Percentiles rank a stretch among this genome's conserved stretches.
These are phyloP conservation scores for Tardiomyces blankii DNA, from an alignment of 1,139 yeast genomes.

Conservation along the genomic window DNA sequence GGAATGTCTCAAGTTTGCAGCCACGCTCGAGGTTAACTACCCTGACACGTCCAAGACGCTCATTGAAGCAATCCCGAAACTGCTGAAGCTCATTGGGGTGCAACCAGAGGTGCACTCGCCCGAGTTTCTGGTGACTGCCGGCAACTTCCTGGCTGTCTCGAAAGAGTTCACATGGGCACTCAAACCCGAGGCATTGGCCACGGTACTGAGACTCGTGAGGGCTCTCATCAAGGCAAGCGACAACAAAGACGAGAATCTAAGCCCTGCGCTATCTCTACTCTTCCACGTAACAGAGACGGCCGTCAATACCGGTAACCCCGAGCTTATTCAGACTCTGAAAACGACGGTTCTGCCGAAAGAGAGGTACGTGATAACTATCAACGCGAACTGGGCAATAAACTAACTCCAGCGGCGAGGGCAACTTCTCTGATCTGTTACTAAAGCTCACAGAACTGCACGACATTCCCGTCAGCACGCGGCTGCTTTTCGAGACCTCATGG, in stretches of 20 bases:
- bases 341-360: neutral
- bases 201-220: neutral
- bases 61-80: neutral
- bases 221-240: neutral
- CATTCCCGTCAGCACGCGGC: neutral
- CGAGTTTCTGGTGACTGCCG: neutral
- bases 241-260: neutral
- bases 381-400: neutral
- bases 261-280: neutral
- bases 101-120: neutral
- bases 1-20: slow-evolving; percentile 10
- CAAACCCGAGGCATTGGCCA: neutral
- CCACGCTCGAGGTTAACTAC: slow-evolving; percentile 9
- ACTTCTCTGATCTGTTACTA: neutral
- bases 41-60: neutral
- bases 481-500: neutral
- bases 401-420: neutral
- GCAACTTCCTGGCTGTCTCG: neutral
- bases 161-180: neutral
- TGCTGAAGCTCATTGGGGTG: neutral
- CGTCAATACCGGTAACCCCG: neutral
- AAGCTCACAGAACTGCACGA: neutral
- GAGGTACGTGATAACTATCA: neutral
- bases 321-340: neutral
- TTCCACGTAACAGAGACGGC: neutral